Percentiles rank a stretch among this genome's conserved stretches.
Conservation (phyloP, 306 rosid genomes). For the Leucaena leucocephala region DNA sequence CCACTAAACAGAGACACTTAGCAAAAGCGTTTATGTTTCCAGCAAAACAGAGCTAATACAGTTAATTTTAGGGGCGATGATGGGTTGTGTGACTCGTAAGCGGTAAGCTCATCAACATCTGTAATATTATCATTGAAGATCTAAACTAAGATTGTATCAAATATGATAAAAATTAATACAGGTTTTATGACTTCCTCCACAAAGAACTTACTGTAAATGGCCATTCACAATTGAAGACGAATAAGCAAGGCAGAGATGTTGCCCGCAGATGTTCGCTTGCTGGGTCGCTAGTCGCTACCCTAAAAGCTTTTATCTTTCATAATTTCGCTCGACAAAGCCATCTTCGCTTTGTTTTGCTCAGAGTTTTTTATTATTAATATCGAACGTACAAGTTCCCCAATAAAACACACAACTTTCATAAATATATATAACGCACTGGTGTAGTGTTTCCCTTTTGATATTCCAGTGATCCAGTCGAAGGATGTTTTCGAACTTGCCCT, state of each 20-base stretch:
- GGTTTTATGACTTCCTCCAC: too few relatives aligned
- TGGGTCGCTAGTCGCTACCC: background rate
- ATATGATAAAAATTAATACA: background rate
- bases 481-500: too few relatives aligned
- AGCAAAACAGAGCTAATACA: background rate
- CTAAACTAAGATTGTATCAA: background rate
- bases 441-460: background rate
- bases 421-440: too few relatives aligned
- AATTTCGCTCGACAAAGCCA: background rate
- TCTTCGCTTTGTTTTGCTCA: background rate
- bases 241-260: slow-evolving; percentile 1
- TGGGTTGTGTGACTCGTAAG: background rate
- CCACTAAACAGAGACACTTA: background rate
- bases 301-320: background rate
- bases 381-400: background rate
- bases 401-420: too few relatives aligned
- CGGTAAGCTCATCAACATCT: background rate
- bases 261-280: background rate
- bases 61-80: background rate
- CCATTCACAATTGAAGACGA: background rate
- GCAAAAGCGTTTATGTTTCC: background rate
- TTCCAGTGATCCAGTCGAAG: background rate
- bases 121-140: background rate
- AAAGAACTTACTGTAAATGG: background rate
- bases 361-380: background rate